Evolutionary conservation across 2,329 filamentous ascomycete genomes (phyloP), one percentile per base, ranked within the genome.

Genomic region (Colletotrichum euphorbiae): DNA sequence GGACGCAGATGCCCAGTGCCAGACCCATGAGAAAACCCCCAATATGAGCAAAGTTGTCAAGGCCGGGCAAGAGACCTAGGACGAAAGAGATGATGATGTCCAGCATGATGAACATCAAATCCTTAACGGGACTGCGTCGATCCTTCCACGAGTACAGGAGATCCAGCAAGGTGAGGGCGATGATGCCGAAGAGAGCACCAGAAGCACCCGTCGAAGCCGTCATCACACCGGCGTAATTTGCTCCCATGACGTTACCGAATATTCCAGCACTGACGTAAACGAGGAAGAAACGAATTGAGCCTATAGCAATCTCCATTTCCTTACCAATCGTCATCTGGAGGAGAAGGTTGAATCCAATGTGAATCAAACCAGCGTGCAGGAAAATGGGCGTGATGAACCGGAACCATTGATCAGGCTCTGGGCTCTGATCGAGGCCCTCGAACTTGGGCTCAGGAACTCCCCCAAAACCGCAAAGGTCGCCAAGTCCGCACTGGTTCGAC

Each of bases 21-120:
- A 99, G 81, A 1, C 96, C 96, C 89, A 97, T 97, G 57, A 97
- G 80, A 78, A 98, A 98, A 2, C 96, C 96, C 62, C 96, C 96
- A 70, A 99, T 98, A 73, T 99, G 96, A 15, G 93, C 93, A 79
- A 98, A 99, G 79, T 99, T 99, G 83, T 99, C 96, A 52, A 99
- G 81, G 8, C 94, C 95, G 0, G 96, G 96, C 1, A 99, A 85
- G 4, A 99, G 86, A 38, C 96, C 96, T 2, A 99, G 87, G 15
- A 96, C 93, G 76, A 99, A 98, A 0, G 94, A 93, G 72, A 99
- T 94, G 72, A 90, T 82, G 70, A 98, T 89, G 75, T 98, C 94
- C 63, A 98, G 80, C 52, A 94, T 70, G 77, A 98, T 92, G 78
- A 97, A 97, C 60, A 93, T 82, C n/a, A 99, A 82, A 74, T 98